A percentile compares a stretch with the other conserved stretches of the same genome.
Conservation (phyloP, 1,284 basidiomycete genomes). For the Inonotus hispidus region DNA sequence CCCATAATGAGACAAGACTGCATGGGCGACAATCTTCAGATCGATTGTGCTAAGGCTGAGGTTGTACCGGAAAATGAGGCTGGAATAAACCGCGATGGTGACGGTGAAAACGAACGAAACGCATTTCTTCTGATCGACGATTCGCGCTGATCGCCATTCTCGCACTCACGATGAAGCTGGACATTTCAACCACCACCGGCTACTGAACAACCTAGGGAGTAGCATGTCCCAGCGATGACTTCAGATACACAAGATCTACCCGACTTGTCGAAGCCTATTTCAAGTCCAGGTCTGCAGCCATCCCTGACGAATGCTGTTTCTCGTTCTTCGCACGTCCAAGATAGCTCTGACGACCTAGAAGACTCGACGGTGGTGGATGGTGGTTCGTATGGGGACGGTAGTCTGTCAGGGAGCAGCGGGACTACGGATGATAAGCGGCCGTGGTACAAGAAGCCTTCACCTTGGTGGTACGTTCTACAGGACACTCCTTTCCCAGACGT, state of each 20-base stretch:
- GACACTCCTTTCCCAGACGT: background rate
- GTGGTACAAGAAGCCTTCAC: slow-evolving; percentile 67
- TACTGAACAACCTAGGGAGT: background rate
- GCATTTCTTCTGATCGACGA: no score
- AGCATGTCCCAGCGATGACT: background rate
- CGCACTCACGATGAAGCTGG: no score
- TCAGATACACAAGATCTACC: background rate
- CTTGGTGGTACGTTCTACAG: slow-evolving; percentile 51
- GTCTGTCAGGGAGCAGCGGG: background rate
- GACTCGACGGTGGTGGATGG: slow-evolving; percentile 9
- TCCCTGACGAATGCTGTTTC: background rate
- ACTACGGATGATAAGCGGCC: slow-evolving; percentile 29
- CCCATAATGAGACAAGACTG: no score
- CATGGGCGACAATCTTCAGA: no score
- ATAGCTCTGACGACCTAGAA: slow-evolving; percentile 6
- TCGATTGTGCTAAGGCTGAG: no score
- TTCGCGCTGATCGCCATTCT: no score
- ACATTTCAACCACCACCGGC: no score
- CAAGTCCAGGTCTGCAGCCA: background rate
- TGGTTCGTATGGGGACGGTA: slow-evolving; percentile 1
- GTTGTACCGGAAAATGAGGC: no score
- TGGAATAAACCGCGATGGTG: no score
- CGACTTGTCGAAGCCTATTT: background rate
- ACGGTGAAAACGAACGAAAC: no score
- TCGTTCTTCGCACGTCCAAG: slow-evolving; percentile 2